Evolutionary conservation across 164 flowering plant genomes (phyloP).

Genomic region (Stephania japonica): DNA sequence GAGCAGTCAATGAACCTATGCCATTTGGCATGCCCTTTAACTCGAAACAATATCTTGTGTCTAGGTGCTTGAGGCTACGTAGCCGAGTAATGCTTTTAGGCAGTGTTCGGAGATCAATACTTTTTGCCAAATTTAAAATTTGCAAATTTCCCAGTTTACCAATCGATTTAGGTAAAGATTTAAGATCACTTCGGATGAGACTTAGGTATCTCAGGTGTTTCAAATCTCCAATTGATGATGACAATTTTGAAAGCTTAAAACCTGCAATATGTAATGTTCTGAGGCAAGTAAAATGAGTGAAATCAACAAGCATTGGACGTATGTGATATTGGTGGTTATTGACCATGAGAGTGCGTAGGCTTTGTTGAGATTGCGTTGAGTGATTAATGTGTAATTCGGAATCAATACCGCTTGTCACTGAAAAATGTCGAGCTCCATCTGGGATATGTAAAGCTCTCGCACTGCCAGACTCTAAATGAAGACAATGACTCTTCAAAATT

Average conservation of each 20-base stretch:
- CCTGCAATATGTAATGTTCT: no score
- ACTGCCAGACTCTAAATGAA: no score
- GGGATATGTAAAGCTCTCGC: no score
- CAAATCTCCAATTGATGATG: not conserved
- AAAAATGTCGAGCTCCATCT: no score
- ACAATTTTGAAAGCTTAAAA: not conserved
- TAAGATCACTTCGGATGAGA: not conserved
- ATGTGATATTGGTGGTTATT: no score
- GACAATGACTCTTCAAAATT: not conserved
- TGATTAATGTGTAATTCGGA: no score
- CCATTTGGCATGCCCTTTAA: no score
- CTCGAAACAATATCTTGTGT: not conserved
- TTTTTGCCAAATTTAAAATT: not conserved
- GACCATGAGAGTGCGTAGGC: no score
- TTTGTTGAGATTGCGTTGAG: not conserved
- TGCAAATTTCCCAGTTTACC: not conserved
- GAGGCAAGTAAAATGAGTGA: not conserved
- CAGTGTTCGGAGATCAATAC: not conserved
- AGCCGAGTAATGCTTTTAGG: not conserved
- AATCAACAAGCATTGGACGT: no score
- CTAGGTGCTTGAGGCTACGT: not conserved
- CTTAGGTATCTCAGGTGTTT: not conserved
- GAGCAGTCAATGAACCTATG: not conserved
- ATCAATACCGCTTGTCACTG: not conserved
- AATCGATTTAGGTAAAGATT: slow-evolving; percentile 3